These are phyloP conservation scores for Cercospora zeae-maydis DNA, from an alignment of 2,329 filamentous ascomycete genomes.

Conservation along the genomic window DNA sequence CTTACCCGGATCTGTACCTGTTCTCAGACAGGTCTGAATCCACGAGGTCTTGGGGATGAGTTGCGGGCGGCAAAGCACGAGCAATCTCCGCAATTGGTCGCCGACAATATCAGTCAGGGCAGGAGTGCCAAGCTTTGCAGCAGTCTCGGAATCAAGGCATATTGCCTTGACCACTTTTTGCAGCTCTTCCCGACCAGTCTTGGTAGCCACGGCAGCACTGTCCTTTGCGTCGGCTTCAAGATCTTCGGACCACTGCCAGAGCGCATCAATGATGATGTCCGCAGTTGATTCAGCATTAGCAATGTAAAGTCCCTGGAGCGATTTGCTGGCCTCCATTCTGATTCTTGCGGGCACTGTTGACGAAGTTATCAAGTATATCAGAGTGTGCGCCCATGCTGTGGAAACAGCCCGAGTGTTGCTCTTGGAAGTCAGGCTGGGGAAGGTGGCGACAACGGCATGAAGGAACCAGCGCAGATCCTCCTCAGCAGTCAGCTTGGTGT, in stretches of 20 bases:
- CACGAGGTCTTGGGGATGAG: slow-evolving; percentile 75
- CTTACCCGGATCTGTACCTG: slow-evolving; percentile 76
- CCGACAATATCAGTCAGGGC: slow-evolving; percentile 55
- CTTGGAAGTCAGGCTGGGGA: slow-evolving; percentile 30
- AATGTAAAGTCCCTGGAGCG: slow-evolving; percentile 64
- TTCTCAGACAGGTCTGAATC: slow-evolving; percentile 82
- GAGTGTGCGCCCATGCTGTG: slow-evolving; percentile 69
- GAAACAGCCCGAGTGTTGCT: slow-evolving; percentile 40
- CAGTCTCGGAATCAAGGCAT: slow-evolving; percentile 56
- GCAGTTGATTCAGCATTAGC: slow-evolving; percentile 54
- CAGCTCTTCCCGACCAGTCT: slow-evolving; percentile 62
- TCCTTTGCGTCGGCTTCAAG: slow-evolving; percentile 74
- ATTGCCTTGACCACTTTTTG: slow-evolving; percentile 60
- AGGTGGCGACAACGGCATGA: slow-evolving; percentile 63
- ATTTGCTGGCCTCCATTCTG: slow-evolving; percentile 59
- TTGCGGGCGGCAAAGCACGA: slow-evolving; percentile 74
- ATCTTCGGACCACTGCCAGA: slow-evolving; percentile 76
- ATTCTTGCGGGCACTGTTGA: slow-evolving; percentile 58
- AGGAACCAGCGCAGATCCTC: slow-evolving; percentile 78
- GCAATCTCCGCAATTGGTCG: slow-evolving; percentile 68
- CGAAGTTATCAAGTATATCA: slow-evolving; percentile 74
- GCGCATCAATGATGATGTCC: slow-evolving; percentile 61
- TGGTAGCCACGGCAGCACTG: slow-evolving; percentile 62
- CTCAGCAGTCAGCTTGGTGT: slow-evolving; percentile 69
- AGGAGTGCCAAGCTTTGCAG: slow-evolving; percentile 43